Base-by-base conservation (phyloP, 495 filamentous ascomycete species). In the Sordaria brevicollis region DNA sequence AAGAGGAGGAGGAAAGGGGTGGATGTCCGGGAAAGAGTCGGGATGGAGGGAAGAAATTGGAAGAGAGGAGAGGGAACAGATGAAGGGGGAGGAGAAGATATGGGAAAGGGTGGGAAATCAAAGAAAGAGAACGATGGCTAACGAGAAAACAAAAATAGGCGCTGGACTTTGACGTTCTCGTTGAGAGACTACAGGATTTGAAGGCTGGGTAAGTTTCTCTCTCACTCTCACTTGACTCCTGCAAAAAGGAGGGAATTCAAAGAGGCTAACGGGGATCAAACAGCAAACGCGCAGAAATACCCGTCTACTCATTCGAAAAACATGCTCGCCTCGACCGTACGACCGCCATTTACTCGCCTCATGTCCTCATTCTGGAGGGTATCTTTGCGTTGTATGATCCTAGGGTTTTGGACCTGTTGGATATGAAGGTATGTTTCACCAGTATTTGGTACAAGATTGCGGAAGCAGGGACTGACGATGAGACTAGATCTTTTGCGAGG, bases 351-450 rank as follows among this genome's bases (percentile, higher is more conserved):
- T 99, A 99, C 74, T 98, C 96, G 36, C 94, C 94, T 13, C 95
- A 96, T 81, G 95, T 99, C 38, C 81, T 99, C 29, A 94, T 99
- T 65, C 82, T 99, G 35, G 95, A 99, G 82, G 95, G 95, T 7
- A 99, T 99, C 38, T 91, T 97, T 80, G 95, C 95, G 2, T 83
- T 99, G 11, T 92, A 97, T 79, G 95, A 99, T 75, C 88, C 86
- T 31, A 86, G 94, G 69, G 89, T 99, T 13, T 82, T 95, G 66
- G 92, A 96, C 5, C 80, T 99, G 65, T 82, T 98, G 71, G 95
- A 99, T 81, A 90, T 97, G 82, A 96, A 91, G 84, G 92, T 93
- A 84, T 66, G 21, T 65, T n/a, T 65, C 2, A 7, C 2, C 25
- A 62, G 7, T 43, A 21, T 25, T 33, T 6, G 2, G 13, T 34